These are phyloP conservation scores for Macroventuria anomochaeta DNA, from an alignment of 2,329 filamentous ascomycete species.

Conservation along the genomic window DNA sequence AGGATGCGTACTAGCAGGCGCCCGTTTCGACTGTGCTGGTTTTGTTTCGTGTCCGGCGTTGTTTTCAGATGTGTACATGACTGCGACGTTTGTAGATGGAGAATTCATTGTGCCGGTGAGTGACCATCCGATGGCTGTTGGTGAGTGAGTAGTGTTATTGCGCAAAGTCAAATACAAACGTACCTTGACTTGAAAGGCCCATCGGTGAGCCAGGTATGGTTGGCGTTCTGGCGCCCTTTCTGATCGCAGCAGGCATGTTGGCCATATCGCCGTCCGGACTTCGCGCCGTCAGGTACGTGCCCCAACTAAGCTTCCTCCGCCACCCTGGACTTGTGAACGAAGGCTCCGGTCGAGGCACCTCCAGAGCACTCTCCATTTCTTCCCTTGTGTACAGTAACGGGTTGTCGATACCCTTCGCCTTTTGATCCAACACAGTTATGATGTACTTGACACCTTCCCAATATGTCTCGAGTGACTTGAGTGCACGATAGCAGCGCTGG, in stretches of 20 bases:
- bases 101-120: constrained; percentile 88
- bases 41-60: constrained; percentile 35
- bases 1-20: constrained; percentile 28
- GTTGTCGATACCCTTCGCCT: constrained; percentile 84
- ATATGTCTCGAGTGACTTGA: constrained; percentile 80
- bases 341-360: constrained; percentile 59
- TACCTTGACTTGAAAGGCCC: constrained; percentile 60
- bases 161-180: neutral
- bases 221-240: constrained; percentile 34
- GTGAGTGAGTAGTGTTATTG: constrained; percentile 18
- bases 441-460: constrained; percentile 91
- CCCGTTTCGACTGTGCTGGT: constrained; percentile 26
- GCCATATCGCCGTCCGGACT: constrained; percentile 37
- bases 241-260: constrained; percentile 42
- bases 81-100: constrained; percentile 79
- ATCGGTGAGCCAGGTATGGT: constrained; percentile 54
- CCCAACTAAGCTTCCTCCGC: constrained; percentile 56
- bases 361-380: constrained; percentile 75
- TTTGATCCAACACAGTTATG: constrained; percentile 83
- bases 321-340: constrained; percentile 60
- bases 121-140: constrained; percentile 76
- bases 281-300: constrained; percentile 49
- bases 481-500: constrained; percentile 81
- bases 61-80: constrained; percentile 72
- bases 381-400: constrained; percentile 70